Percentiles rank a stretch among this genome's conserved stretches.
Evolutionary conservation across 164 flowering plant species (phyloP).

Genomic region (Magnolia sinica): DNA sequence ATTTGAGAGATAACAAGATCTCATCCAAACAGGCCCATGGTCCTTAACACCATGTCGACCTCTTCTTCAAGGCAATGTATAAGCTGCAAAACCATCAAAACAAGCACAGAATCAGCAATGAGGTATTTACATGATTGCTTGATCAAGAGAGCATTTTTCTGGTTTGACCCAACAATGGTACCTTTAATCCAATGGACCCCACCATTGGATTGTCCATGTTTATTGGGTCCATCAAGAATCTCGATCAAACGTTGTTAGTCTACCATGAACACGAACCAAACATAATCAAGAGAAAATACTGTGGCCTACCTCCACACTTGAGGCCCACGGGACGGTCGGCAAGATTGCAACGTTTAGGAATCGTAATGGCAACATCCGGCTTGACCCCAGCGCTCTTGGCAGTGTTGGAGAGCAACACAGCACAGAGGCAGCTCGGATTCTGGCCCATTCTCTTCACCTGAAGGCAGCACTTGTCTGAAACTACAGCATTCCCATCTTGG

Average conservation of each 20-base stretch:
- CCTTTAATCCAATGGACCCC: background rate
- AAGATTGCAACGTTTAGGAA: slow-evolving; percentile 82
- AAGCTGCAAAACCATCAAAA: slow-evolving; percentile 40
- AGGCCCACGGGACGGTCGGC: slow-evolving; percentile 69
- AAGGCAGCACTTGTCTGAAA: slow-evolving; percentile 39
- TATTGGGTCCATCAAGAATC: background rate
- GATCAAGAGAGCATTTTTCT: background rate
- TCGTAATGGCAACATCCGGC: slow-evolving; percentile 60
- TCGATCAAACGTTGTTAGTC: background rate
- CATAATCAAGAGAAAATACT: background rate
- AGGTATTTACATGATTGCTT: background rate
- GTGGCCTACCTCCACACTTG: slow-evolving; percentile 61
- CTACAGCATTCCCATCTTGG: slow-evolving; percentile 32
- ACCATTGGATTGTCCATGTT: background rate
- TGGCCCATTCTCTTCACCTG: slow-evolving; percentile 46
- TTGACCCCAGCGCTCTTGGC: slow-evolving; percentile 49
- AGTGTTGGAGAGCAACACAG: slow-evolving; percentile 63
- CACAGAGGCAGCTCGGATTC: slow-evolving; percentile 67
- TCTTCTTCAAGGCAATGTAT: slow-evolving; percentile 41
- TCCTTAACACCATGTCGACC: background rate
- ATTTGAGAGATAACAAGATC: background rate
- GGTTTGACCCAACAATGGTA: background rate
- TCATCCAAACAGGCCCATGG: background rate
- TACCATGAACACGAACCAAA: background rate
- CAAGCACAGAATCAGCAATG: background rate